phyloP scores from a whole-genome alignment of 2,329 filamentous ascomycete genomes.

The Calonectria ilicicola region DNA sequence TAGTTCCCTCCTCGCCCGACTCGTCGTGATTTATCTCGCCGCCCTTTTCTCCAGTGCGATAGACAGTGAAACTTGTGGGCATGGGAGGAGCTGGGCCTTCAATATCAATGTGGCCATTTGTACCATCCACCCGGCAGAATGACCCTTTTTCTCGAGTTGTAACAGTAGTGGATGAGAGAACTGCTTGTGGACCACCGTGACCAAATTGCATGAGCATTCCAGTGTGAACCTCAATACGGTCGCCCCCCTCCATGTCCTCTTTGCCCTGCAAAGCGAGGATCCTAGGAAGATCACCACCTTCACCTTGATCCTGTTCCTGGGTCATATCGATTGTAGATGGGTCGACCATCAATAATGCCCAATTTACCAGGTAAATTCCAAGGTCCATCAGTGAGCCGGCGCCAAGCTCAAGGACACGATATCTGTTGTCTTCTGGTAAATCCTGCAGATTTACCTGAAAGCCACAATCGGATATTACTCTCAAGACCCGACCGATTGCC shows the following conservation, averaged over 20 bases:
- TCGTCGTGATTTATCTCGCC: neutral
- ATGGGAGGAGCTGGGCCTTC: neutral
- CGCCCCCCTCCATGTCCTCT: neutral
- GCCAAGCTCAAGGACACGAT: constrained; percentile 21
- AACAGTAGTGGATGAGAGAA: neutral
- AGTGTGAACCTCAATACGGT: neutral
- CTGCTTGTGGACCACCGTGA: neutral
- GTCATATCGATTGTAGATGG: neutral
- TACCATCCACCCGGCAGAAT: neutral
- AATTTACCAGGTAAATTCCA: constrained; percentile 46
- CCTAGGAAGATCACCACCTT: neutral
- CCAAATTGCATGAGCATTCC: neutral
- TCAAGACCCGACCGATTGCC: neutral
- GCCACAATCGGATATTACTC: constrained; percentile 2
- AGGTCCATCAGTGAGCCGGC: constrained; percentile 47
- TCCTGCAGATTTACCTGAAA: neutral
- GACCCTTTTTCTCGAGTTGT: neutral
- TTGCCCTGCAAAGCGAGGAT: neutral
- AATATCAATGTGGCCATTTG: neutral
- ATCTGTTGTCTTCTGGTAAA: constrained; percentile 12
- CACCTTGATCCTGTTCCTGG: neutral
- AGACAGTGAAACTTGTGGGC: neutral
- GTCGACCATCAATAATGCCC: neutral
- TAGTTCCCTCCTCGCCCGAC: neutral
- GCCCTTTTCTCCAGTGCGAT: neutral